Evolutionary conservation across 1,284 basidiomycete species (phyloP), one percentile per base, ranked within the genome.

Genomic region (Somion occarium): DNA sequence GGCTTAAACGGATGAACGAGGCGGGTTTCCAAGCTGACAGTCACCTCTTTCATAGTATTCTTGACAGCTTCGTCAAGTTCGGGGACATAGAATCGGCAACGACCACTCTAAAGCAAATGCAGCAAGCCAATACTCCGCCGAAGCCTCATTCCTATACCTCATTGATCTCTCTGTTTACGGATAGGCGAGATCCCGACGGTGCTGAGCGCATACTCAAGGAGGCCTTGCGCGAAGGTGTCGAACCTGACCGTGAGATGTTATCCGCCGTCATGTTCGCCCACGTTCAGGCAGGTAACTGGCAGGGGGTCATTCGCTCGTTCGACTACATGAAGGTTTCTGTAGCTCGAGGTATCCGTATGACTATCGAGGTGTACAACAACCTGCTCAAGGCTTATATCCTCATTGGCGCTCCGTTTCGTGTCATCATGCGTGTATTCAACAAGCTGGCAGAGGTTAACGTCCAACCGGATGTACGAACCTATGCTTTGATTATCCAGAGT

Each of bases 361-460:
- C 74, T 26, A 75, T 85, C 59, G 77, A 80, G 50, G 73, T 87
- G 27, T 84, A 83, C 65, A 93, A 93, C 64, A 85, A 83, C 18
- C 76, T 98, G 22, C 72, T 98, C 59, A 93, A 93, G 69, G 91
- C 92, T 1, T 89, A 93, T 61, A 82, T 98, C 45, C 72, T 88
- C 41, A 80, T 91, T 48, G 88, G 87, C 11, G 80, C 90, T 2
- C 91, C 95, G 0, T 87, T 89, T 60, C 69, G 72, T 34, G 67
- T 83, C 26, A 84, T 95, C 23, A 72, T 83, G 26, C 66, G 71
- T 4, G 66, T 92, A 24, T 93, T 95, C 66, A 69, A 75, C 45
- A 72, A 72, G 50, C 74, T 93, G 48, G 71, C 80, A 56, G 54
- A 66, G 20, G 61, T 70, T 15, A 74, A 75, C 22, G 59, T 83